Conservation (phyloP, 192 early-diverging fungal genomes). For the Geranomyces michiganensis region DNA sequence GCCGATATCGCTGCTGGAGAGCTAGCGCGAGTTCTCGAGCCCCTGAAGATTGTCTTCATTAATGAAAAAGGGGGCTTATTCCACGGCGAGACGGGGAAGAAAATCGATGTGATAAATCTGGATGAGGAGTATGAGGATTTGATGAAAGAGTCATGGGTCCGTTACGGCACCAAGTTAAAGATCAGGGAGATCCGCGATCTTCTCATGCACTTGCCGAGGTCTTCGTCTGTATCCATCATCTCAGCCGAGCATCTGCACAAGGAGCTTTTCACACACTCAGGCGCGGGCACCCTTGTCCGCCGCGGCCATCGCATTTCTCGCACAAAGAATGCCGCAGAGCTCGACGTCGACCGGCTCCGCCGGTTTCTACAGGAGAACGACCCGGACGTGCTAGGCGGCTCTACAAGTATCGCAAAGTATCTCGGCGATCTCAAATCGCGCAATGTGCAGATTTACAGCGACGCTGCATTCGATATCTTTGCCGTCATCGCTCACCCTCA, state of each 20-base stretch:
- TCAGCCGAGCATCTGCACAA: constrained; percentile 98
- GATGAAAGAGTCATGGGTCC: constrained; percentile 94
- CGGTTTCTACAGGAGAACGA: constrained; percentile 77
- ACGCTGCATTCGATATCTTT: constrained; percentile 91
- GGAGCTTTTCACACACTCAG: constrained; percentile 97
- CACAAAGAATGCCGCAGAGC: constrained; percentile 57
- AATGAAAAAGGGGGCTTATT: constrained; percentile 98
- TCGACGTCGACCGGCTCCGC: constrained; percentile 82
- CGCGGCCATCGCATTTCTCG: constrained; percentile 90
- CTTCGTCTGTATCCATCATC: constrained; percentile 98
- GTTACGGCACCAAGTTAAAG: constrained; percentile 98
- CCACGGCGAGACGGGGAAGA: constrained; percentile 91
- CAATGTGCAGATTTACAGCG: constrained; percentile 79
- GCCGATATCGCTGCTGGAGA: constrained; percentile 98
- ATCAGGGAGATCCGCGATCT: constrained; percentile 97
- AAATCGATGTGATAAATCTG: constrained; percentile 95
- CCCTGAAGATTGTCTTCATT: constrained; percentile 95
- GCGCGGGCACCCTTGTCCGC: constrained; percentile 96
- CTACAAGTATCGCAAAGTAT: constrained; percentile 72
- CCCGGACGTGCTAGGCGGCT: constrained; percentile 67
- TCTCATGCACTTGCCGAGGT: constrained; percentile 91
- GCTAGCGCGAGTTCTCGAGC: constrained; percentile 93
- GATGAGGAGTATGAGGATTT: constrained; percentile 99
- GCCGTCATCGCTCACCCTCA: constrained; percentile 72
- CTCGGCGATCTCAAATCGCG: constrained; percentile 68